phyloP scores from a whole-genome alignment of 2,329 filamentous ascomycete genomes.

The Blumeria graminis region DNA sequence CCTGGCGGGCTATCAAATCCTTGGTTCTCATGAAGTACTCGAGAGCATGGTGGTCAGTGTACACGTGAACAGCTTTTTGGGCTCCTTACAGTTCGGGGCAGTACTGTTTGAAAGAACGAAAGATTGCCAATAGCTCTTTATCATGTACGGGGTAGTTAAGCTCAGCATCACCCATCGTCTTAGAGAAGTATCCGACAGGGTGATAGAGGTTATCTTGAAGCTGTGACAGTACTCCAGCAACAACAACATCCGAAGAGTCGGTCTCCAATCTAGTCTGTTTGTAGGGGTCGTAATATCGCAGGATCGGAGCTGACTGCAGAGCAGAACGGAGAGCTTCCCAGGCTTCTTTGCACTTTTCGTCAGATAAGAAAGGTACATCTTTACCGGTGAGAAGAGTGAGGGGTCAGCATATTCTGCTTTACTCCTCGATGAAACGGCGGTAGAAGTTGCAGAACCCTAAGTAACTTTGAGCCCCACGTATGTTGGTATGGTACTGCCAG shows the following conservation, averaged over 20 bases:
- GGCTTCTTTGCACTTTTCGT: no score
- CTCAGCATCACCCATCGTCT: neutral
- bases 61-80: neutral
- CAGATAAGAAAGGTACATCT: no score
- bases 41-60: neutral
- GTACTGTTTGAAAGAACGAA: neutral
- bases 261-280: no score
- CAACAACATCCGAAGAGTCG: no score
- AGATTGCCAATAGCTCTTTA: neutral
- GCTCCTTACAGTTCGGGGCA: neutral
- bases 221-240: no score
- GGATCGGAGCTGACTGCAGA: no score
- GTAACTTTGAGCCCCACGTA: neutral
- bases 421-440: neutral
- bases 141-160: neutral
- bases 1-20: no score
- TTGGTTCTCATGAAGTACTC: no score
- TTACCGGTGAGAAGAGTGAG: neutral
- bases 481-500: neutral
- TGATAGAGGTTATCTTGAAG: no score
- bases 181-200: no score
- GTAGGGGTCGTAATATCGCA: no score
- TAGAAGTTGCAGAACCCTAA: neutral
- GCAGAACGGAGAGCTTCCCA: no score
- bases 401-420: neutral